These are phyloP conservation scores for Davidsoniella eucalypti DNA, from an alignment of 2,329 filamentous ascomycete species.

Conservation along the genomic window DNA sequence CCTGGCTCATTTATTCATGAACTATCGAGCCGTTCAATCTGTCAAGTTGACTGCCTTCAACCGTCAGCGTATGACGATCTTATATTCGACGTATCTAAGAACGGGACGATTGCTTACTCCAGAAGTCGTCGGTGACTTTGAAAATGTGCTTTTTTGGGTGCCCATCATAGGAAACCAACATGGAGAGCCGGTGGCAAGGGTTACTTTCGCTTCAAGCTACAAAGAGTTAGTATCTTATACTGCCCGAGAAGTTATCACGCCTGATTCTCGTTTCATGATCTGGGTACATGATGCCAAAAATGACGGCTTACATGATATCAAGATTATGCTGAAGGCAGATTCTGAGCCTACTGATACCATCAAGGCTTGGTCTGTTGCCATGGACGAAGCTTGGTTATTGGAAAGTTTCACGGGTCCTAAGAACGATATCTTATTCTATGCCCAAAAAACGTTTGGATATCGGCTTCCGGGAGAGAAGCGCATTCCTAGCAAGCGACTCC, in stretches of 20 bases:
- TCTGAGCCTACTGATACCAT: conserved; percentile 19
- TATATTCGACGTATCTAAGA: conserved; percentile 45
- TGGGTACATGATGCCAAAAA: conserved; percentile 7
- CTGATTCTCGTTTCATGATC: conserved; percentile 7
- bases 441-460: no score
- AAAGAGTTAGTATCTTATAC: conserved; percentile 20
- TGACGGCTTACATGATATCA: conserved; percentile 17
- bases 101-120: conserved; percentile 41
- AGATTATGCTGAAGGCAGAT: conserved; percentile 22
- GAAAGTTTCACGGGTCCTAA: not conserved
- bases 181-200: conserved; percentile 19
- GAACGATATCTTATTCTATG: no score
- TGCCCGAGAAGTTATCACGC: conserved; percentile 19
- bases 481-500: no score
- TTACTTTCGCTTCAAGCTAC: conserved; percentile 28
- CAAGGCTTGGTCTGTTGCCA: conserved; percentile 22
- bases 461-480: no score
- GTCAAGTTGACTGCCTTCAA: conserved; percentile 78
- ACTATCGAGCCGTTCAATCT: conserved; percentile 69
- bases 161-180: conserved; percentile 19
- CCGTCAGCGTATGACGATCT: conserved; percentile 66
- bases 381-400: conserved; percentile 23
- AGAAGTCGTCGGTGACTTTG: conserved; percentile 43
- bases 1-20: conserved; percentile 61
- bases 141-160: conserved; percentile 41